Conservation (phyloP, 345 rosid species). For the Adansonia digitata region DNA sequence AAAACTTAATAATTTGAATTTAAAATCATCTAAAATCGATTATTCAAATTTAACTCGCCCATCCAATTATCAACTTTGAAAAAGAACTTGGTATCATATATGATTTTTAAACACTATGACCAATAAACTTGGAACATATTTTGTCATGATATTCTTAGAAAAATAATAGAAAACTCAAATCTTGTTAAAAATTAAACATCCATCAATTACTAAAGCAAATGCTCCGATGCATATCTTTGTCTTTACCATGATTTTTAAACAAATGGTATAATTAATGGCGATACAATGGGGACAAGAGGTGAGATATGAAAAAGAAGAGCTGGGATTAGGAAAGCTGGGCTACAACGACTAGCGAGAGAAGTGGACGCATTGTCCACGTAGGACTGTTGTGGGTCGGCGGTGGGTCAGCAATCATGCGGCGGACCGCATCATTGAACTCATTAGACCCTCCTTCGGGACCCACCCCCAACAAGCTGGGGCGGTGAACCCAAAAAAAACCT, state of each 20-base stretch:
- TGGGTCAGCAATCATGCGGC: constrained; percentile 65
- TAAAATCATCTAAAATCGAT: too few relatives aligned
- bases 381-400: constrained; percentile 88
- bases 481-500: constrained; percentile 18
- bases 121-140: too few relatives aligned
- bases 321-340: not conserved
- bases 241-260: not conserved
- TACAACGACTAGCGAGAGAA: constrained; percentile 13
- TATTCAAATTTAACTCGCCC: too few relatives aligned
- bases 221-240: too few relatives aligned
- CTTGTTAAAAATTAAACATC: too few relatives aligned
- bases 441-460: constrained; percentile 28
- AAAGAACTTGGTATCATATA: too few relatives aligned
- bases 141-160: too few relatives aligned
- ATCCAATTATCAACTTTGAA: too few relatives aligned
- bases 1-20: too few relatives aligned
- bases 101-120: too few relatives aligned
- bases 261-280: not conserved
- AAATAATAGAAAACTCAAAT: too few relatives aligned
- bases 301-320: not conserved
- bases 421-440: constrained; percentile 61
- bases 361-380: constrained; percentile 46
- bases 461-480: constrained; percentile 44
- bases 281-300: not conserved
- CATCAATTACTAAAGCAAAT: too few relatives aligned